phyloP scores from a whole-genome alignment of 1,284 basidiomycete genomes.

The Flammula alnicola region DNA sequence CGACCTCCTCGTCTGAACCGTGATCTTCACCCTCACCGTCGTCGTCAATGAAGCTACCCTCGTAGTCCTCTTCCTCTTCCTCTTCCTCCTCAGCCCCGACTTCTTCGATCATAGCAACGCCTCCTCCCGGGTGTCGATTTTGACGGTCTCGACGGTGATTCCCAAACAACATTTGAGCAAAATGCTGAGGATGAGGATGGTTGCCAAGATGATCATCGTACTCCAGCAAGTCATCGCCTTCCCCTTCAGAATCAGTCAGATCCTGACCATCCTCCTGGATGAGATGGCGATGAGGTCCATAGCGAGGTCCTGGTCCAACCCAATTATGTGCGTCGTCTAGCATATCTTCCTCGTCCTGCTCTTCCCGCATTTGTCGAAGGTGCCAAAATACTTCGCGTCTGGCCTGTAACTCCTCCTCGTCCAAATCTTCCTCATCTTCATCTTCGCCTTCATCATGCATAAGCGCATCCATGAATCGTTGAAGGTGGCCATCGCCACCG shows the following conservation, averaged over 20 bases:
- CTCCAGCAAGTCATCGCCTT: too few species aligned
- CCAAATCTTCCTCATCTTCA: constrained; percentile 31
- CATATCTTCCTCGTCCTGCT: neutral
- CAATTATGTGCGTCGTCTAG: neutral
- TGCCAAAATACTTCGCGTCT: neutral
- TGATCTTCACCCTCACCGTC: constrained; percentile 31
- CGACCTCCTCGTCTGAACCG: constrained; percentile 23
- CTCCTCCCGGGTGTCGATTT: neutral
- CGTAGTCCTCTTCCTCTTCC: constrained; percentile 22
- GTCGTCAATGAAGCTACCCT: constrained; percentile 23
- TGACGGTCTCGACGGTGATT: neutral
- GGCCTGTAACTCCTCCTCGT: neutral
- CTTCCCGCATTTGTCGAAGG: neutral
- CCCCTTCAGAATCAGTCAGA: too few species aligned
- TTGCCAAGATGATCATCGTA: too few species aligned
- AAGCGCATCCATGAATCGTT: constrained; percentile 4
- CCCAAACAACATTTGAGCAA: neutral
- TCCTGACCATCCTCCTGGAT: too few species aligned
- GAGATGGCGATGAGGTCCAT: too few species aligned
- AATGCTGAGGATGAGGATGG: neutral
- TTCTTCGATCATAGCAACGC: constrained; percentile 11
- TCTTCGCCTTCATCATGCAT: constrained; percentile 4
- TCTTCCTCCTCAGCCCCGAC: constrained; percentile 32
- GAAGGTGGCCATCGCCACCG: neutral
- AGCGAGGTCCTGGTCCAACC: too few species aligned